Evolutionary conservation across 164 flowering plant species (phyloP).

Genomic region (Tetracentron sinense): DNA sequence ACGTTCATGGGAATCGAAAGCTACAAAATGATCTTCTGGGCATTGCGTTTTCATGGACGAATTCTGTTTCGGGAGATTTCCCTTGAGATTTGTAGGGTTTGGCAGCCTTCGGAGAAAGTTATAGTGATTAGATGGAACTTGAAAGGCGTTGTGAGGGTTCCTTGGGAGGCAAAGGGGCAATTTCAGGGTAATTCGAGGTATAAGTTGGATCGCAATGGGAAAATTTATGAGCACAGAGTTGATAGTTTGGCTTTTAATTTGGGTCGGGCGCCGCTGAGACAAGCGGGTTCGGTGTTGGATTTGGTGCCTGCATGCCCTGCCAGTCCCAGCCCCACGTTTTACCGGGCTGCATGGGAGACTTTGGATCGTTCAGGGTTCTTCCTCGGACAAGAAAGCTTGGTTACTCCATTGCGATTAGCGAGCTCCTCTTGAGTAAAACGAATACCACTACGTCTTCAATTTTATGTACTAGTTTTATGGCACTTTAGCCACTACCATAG

Average conservation of each 20-base stretch:
- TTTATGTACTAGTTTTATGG: no score
- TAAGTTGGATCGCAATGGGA: conserved; percentile 78
- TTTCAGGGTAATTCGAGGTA: conserved; percentile 91
- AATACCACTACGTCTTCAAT: no score
- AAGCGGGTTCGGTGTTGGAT: conserved; percentile 75
- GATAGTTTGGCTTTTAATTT: conserved; percentile 83
- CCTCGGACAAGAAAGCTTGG: no score
- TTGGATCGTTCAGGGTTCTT: no score
- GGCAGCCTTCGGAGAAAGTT: conserved; percentile 84
- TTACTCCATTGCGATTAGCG: no score
- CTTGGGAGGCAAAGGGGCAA: conserved; percentile 85
- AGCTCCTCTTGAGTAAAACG: no score
- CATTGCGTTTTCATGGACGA: conserved; percentile 76
- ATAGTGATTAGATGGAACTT: conserved; percentile 86
- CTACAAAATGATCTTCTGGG: conserved; percentile 87
- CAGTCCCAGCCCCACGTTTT: conserved; percentile 84
- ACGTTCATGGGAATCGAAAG: conserved; percentile 82
- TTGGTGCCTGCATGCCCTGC: conserved; percentile 78
- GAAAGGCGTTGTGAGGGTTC: conserved; percentile 84
- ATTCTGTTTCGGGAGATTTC: conserved; percentile 69
- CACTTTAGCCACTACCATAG: no score
- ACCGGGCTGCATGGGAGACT: no score
- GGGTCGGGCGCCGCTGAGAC: conserved; percentile 57
- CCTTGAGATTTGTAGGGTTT: conserved; percentile 61
- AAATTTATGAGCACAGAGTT: conserved; percentile 83